Percentiles rank a stretch among this genome's conserved stretches.
These are phyloP conservation scores for Xylariaceae sp. DNA, from an alignment of 2,329 filamentous ascomycete species.

Conservation along the genomic window DNA sequence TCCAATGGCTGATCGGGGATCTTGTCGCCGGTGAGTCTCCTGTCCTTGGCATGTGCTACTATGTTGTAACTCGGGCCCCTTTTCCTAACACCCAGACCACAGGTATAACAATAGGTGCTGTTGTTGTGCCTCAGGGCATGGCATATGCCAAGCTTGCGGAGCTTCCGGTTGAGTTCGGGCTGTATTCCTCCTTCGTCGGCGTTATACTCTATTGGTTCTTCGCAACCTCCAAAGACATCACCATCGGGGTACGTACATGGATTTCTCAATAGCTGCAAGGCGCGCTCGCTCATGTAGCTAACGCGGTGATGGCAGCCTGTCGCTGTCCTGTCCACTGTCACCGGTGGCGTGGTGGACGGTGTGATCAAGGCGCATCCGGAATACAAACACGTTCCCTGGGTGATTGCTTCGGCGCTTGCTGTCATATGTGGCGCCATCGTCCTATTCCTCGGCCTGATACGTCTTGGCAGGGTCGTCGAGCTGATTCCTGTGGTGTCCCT, in stretches of 20 bases:
- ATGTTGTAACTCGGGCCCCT: slow-evolving; percentile 1
- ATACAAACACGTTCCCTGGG: slow-evolving; percentile 43
- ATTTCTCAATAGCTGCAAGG: not conserved
- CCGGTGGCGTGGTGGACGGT: slow-evolving; percentile 71
- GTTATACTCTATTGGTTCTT: slow-evolving; percentile 96
- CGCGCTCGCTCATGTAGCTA: slow-evolving; percentile 10
- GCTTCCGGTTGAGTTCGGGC: slow-evolving; percentile 74
- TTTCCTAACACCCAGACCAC: not conserved
- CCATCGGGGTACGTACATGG: slow-evolving; percentile 67
- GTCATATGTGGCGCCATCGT: slow-evolving; percentile 75
- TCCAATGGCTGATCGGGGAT: slow-evolving; percentile 84
- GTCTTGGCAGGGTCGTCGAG: slow-evolving; percentile 86
- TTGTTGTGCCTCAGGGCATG: slow-evolving; percentile 94
- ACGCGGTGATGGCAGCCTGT: slow-evolving; percentile 57
- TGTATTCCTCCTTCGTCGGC: slow-evolving; percentile 95
- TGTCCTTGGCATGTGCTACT: slow-evolving; percentile 14
- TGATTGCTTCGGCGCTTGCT: slow-evolving; percentile 72
- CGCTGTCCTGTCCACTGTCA: slow-evolving; percentile 88
- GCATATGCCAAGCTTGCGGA: slow-evolving; percentile 83
- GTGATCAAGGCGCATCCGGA: slow-evolving; percentile 53
- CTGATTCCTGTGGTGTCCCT: slow-evolving; percentile 87
- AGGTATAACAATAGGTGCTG: slow-evolving; percentile 53
- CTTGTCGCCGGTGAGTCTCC: slow-evolving; percentile 68
- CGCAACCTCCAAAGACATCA: slow-evolving; percentile 97
- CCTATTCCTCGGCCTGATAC: slow-evolving; percentile 68